Percentiles rank a stretch among this genome's conserved stretches.
Evolutionary conservation across 1,139 yeast genomes (phyloP).

Genomic region (Yamadazyma atlantica): DNA sequence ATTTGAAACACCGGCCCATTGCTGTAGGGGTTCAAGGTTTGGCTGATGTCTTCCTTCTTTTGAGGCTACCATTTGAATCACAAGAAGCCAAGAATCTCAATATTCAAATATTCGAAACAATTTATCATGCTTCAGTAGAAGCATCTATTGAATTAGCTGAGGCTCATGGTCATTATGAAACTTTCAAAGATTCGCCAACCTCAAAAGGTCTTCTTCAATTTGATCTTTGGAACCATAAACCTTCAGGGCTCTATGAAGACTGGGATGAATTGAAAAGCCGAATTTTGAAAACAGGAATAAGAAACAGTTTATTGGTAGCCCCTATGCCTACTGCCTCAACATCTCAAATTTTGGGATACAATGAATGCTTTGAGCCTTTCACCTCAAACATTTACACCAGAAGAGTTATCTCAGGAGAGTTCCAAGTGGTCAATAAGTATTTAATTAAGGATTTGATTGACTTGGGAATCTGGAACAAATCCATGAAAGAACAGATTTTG

Average conservation of each 20-base stretch:
- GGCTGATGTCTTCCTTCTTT: conserved; percentile 78
- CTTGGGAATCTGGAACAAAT: conserved; percentile 77
- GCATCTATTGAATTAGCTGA: conserved; percentile 74
- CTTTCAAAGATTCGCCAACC: conserved; percentile 80
- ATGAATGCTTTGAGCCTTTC: conserved; percentile 90
- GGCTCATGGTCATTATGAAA: conserved; percentile 62
- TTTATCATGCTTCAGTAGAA: conserved; percentile 84
- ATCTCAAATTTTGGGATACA: conserved; percentile 84
- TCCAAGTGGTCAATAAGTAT: conserved; percentile 85
- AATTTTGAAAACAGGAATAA: conserved; percentile 61
- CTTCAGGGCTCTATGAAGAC: conserved; percentile 64
- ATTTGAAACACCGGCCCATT: conserved; percentile 78
- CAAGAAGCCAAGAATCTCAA: conserved; percentile 68
- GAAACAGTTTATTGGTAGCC: conserved; percentile 83
- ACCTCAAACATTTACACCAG: conserved; percentile 86
- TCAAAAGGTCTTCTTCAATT: conserved; percentile 75
- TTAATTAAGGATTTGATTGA: conserved; percentile 78
- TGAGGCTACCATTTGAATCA: conserved; percentile 80
- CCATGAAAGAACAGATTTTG: conserved; percentile 78
- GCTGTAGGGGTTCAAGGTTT: conserved; percentile 91
- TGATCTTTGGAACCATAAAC: conserved; percentile 79
- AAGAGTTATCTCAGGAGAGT: conserved; percentile 85
- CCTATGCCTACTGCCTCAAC: conserved; percentile 97
- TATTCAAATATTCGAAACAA: conserved; percentile 83
- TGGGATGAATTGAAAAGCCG: conserved; percentile 71